Evolutionary conservation across 2,329 filamentous ascomycete genomes (phyloP).

Genomic region (Cordyceps militaris): DNA sequence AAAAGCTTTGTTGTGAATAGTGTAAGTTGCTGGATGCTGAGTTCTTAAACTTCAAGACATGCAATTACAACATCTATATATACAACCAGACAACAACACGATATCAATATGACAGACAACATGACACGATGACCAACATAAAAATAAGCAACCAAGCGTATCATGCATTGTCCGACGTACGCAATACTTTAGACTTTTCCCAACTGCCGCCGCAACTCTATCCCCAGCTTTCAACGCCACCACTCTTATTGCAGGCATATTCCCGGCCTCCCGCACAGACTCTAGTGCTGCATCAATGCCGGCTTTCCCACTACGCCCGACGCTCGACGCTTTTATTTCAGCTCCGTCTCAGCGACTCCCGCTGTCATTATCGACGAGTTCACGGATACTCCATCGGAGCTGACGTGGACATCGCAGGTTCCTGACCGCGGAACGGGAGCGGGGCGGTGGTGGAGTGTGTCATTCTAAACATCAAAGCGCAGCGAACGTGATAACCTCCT

Average conservation of each 20-base stretch:
- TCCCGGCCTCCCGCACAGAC: too few relatives aligned
- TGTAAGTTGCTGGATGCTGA: background rate
- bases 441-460: background rate
- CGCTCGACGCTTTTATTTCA: too few relatives aligned
- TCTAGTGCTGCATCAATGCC: too few relatives aligned
- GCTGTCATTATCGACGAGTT: too few relatives aligned
- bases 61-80: background rate
- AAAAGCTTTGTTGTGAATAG: background rate
- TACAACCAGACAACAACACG: too few relatives aligned
- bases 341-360: too few relatives aligned
- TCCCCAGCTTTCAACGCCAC: background rate
- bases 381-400: background rate
- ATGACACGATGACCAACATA: too few relatives aligned
- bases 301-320: too few relatives aligned
- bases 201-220: background rate
- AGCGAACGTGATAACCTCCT: background rate
- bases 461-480: background rate
- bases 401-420: background rate
- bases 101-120: too few relatives aligned
- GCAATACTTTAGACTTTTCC: background rate
- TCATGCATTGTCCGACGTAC: too few relatives aligned
- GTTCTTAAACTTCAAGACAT: background rate
- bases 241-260: background rate
- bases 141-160: too few relatives aligned
- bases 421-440: background rate